Base-by-base conservation (phyloP, 1,284 basidiomycete genomes). In the Microbotryum silenes-acaulis region DNA sequence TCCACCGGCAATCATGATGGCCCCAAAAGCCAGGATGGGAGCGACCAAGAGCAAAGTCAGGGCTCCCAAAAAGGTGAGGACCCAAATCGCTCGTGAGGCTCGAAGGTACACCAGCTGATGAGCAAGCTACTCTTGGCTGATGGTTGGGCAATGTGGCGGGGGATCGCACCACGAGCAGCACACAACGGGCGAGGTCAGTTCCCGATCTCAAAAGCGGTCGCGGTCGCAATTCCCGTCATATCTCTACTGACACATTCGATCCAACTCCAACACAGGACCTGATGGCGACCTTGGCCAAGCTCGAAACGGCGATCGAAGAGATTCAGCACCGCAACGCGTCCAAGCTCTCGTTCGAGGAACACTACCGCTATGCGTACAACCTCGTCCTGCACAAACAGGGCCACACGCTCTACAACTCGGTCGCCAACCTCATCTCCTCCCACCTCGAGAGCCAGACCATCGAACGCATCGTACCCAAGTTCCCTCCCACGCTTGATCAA, bases 251-350 rank as follows among this genome's bases (percentile, higher is more conserved):
- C 12, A n/a, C 10, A 60, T 25, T 18, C 20, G 16, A 33, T 29
- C 4, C 29, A 48, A 21, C 53, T 10, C 37, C 14, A 42, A 31
- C 6, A 8, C 37, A 42, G 37, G 37, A 42, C 37, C 14, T 60
- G 23, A 56, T 57, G 6, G 69, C 71, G 23, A 69, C 65, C 53
- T 92, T 91, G 89, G 73, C 79, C 23, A 81, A 83, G 67, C 79
- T 96, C 18, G 81, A 86, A 21, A 79, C 80, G 60, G 97, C 97
- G 68, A 93, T 99, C 70, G 82, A 84, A 61, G 90, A 97, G 79
- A 98, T 99, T 61, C 91, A 96, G 75, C 88, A 91, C 70, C 91
- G 96, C 77, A 90, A 96, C 76, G 91, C 91, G 8, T 85, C 85
- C 60, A 87, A 86, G 72, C 83, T 99, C 33, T 96, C 91, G 18